phyloP scores from a whole-genome alignment of 805 yeast species.

The Hanseniaspora clermontiae region DNA sequence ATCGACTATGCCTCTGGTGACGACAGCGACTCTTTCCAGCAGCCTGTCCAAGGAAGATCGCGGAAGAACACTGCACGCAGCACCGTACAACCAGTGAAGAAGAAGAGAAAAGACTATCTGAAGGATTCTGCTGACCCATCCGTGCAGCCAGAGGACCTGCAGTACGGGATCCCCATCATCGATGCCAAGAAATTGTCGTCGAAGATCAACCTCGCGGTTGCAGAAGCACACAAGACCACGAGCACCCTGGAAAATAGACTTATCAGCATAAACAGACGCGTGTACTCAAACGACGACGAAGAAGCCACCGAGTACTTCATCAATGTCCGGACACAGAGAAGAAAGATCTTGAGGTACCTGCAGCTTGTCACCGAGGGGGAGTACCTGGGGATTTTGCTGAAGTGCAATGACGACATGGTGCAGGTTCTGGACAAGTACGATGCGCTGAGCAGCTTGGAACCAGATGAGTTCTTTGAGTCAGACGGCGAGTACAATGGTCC shows the following conservation, averaged over 20 bases:
- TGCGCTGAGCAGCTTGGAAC: conserved; percentile 34
- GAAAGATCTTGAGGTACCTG: conserved; percentile 66
- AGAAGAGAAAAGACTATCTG: conserved; percentile 21
- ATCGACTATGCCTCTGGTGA: background rate
- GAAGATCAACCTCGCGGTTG: conserved; percentile 50
- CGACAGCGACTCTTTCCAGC: background rate
- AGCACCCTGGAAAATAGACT: conserved; percentile 55
- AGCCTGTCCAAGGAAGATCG: background rate
- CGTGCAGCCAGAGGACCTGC: conserved; percentile 24
- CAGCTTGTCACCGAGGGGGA: conserved; percentile 79
- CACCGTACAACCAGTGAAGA: background rate
- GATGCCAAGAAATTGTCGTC: conserved; percentile 62
- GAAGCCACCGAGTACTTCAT: conserved; percentile 56
- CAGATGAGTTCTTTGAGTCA: conserved; percentile 31
- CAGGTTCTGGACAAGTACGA: conserved; percentile 59
- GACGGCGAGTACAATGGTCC: conserved; percentile 20
- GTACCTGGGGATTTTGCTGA: conserved; percentile 71
- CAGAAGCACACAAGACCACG: conserved; percentile 64
- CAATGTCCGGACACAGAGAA: conserved; percentile 59
- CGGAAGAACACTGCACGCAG: background rate
- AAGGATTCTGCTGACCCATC: conserved; percentile 40
- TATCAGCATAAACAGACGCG: conserved; percentile 34
- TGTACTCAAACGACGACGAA: conserved; percentile 50
- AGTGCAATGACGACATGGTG: conserved; percentile 84
- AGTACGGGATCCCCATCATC: conserved; percentile 48